Conservation (phyloP, 176 grass and related monocot species). For the Neostapfia colusana region DNA sequence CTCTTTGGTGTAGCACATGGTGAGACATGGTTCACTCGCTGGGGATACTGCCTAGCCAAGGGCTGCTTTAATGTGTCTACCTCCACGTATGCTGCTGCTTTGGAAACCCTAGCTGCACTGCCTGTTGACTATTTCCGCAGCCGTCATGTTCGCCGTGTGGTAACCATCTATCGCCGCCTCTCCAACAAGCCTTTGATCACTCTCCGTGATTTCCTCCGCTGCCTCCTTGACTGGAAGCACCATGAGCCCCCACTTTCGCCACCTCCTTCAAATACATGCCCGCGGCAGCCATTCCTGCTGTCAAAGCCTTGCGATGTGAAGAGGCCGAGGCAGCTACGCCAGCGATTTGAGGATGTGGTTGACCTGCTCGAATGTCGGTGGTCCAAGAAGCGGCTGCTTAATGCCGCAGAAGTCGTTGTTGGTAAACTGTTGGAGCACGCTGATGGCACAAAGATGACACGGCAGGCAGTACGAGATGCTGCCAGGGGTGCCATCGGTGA, state of each 20-base stretch:
- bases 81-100: slow-evolving; percentile 47
- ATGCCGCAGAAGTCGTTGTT: slow-evolving; percentile 75
- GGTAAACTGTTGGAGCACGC: slow-evolving; percentile 63
- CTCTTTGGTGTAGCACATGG: slow-evolving; percentile 62
- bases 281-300: slow-evolving; percentile 20
- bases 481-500: slow-evolving; percentile 77
- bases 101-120: slow-evolving; percentile 60
- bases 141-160: slow-evolving; percentile 66
- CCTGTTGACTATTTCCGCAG: slow-evolving; percentile 56
- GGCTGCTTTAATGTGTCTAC: slow-evolving; percentile 71
- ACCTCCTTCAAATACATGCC: slow-evolving; percentile 17
- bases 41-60: slow-evolving; percentile 73
- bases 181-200: slow-evolving; percentile 51
- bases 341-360: slow-evolving; percentile 65
- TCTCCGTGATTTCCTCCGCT: slow-evolving; percentile 67
- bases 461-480: slow-evolving; percentile 83
- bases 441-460: slow-evolving; percentile 56
- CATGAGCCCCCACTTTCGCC: slow-evolving; percentile 28
- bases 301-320: slow-evolving; percentile 39
- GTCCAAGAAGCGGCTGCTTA: slow-evolving; percentile 64
- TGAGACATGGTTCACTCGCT: slow-evolving; percentile 81
- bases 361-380: slow-evolving; percentile 62
- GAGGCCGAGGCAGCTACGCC: slow-evolving; percentile 43
- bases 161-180: slow-evolving; percentile 56
- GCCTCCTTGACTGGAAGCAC: slow-evolving; percentile 77